These are phyloP conservation scores for Nigrograna mackinnonii DNA, from an alignment of 2,329 filamentous ascomycete species.

Conservation along the genomic window DNA sequence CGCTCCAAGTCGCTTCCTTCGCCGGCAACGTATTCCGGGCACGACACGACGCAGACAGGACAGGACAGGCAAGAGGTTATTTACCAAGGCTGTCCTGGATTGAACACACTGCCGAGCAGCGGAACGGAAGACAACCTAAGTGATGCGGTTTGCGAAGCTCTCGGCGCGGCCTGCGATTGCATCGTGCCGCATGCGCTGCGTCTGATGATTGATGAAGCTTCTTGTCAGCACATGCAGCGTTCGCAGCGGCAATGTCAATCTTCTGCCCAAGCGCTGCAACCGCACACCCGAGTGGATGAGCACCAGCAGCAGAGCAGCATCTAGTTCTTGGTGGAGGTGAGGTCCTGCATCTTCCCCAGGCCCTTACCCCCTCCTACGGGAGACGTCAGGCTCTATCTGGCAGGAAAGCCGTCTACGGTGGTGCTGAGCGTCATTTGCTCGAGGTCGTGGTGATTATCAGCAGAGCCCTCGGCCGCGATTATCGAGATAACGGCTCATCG, in stretches of 20 bases:
- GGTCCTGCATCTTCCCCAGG: neutral
- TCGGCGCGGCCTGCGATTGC: constrained; percentile 10
- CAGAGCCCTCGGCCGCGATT: too few species aligned
- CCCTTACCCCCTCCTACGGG: neutral
- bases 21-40: neutral
- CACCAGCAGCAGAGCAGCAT: too few species aligned
- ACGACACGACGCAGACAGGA: constrained; percentile 1
- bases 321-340: too few species aligned
- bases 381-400: constrained; percentile 22
- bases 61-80: constrained; percentile 5
- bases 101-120: constrained; percentile 2
- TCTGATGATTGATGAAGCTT: constrained; percentile 10
- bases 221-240: constrained; percentile 20
- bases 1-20: neutral
- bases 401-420: constrained; percentile 26
- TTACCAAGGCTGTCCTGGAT: constrained; percentile 1
- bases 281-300: constrained; percentile 22
- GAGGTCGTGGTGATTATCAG: neutral
- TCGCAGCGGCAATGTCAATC: constrained; percentile 10
- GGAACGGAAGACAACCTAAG: too few species aligned
- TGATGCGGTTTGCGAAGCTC: too few species aligned
- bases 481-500: too few species aligned
- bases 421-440: constrained; percentile 3
- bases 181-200: constrained; percentile 12
- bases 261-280: constrained; percentile 30